Percentiles rank a stretch among this genome's conserved stretches.
Evolutionary conservation across 768 basidiomycete species (phyloP).

Genomic region (Chalciporus pseudorubinellus): DNA sequence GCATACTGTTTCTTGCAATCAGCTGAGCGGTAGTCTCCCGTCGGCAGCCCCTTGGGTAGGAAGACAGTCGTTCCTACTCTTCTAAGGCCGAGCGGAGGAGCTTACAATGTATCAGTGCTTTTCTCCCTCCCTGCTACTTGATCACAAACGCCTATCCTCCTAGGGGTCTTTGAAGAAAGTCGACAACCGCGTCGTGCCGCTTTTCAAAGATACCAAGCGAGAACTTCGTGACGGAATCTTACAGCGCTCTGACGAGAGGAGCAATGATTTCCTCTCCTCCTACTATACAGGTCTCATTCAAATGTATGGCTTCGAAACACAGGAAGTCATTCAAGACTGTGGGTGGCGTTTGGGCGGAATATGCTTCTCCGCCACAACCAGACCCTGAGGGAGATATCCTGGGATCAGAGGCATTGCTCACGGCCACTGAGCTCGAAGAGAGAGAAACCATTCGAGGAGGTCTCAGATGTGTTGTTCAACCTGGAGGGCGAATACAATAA

Average conservation of each 20-base stretch:
- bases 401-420: constrained; percentile 1
- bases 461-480: constrained; percentile 14
- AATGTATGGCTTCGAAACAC: constrained; percentile 47
- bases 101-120: constrained; percentile 53
- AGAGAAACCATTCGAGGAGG: constrained; percentile 1
- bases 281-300: constrained; percentile 52
- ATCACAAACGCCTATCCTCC: constrained; percentile 46
- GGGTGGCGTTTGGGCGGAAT: constrained; percentile 48
- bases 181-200: constrained; percentile 46
- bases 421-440: constrained; percentile 17
- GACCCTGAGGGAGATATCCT: not conserved
- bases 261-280: constrained; percentile 39
- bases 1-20: too few species aligned
- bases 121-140: constrained; percentile 49
- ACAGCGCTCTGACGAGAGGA: constrained; percentile 36
- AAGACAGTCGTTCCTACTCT: too few species aligned
- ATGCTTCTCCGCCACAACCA: not conserved
- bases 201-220: constrained; percentile 39
- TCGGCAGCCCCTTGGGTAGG: too few species aligned
- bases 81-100: too few species aligned
- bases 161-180: constrained; percentile 57
- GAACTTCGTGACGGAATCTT: constrained; percentile 42
- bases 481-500: constrained; percentile 12
- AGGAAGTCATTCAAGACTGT: constrained; percentile 60
- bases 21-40: too few species aligned